Evolutionary conservation across 73 alveolate species (phyloP), one percentile per base, ranked within the genome.

Genomic region (Paramecium bursaria): DNA sequence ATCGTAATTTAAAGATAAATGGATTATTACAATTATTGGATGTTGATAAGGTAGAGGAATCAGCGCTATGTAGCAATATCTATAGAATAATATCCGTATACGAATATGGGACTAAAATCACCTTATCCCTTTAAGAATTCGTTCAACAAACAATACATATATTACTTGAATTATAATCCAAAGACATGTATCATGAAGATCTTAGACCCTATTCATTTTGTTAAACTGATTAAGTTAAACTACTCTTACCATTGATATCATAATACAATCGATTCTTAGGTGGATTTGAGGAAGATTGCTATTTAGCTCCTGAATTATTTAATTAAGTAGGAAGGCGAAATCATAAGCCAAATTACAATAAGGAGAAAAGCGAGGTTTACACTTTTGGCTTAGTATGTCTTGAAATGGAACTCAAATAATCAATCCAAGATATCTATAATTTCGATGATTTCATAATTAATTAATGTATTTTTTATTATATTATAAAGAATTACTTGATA

Each of bases 271-370:
- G 55, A 35, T 33, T 67, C 22, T 27, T 67, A 14, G 35, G 82
- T 67, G 82, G 82, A n/a, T 67, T 67, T 67, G 82, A 67, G 14
- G 53, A 67, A 67, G 26, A 15, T 47, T 67, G 82, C 33, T 67
- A 67, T 21, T 13, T 67, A 0, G 17, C 60, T 1, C 82, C 82
- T 9, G 82, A 67, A 42, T 25, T 67, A 39, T 67, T 67, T 21
- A 17, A 21, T 11, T 21, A 67, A 11, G 14, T 67, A 1, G 82
- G 82, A 42, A 67, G 82, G 13, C 33, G 35, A 26, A 57, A 19
- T n/a, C 44, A 25, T 19, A 67, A 42, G 9, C 82, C 82, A 15
- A 57, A 67, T 39, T 67, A 67, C 44, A 42, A 67, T 42, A 67
- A 42, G 27, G 82, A 67, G 39, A 67, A 67, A 4, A 67, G 82